phyloP scores from a whole-genome alignment of 1,284 basidiomycete genomes.

The Rhodotorula sp. region DNA sequence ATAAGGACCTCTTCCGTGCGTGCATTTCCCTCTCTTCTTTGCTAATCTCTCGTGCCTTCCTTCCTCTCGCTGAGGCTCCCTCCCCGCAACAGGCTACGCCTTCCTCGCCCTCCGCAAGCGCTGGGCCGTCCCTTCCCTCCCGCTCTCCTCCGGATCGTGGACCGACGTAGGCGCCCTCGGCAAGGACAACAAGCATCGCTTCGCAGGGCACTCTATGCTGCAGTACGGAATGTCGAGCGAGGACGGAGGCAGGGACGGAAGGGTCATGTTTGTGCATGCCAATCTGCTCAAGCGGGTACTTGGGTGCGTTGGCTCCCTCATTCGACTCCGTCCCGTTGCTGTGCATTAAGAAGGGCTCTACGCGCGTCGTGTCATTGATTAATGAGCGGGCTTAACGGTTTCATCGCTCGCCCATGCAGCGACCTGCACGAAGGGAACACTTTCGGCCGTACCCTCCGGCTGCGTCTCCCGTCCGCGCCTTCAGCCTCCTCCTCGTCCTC shows the following conservation, averaged over 20 bases:
- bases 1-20: constrained; percentile 57
- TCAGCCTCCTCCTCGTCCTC: neutral
- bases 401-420: neutral
- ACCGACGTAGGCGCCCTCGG: constrained; percentile 43
- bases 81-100: constrained; percentile 45
- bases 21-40: neutral
- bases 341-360: neutral
- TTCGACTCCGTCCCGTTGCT: too few relatives aligned
- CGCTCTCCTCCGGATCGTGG: constrained; percentile 53
- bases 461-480: neutral
- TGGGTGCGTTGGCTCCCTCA: constrained; percentile 5
- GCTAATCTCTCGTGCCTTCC: neutral
- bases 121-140: constrained; percentile 57
- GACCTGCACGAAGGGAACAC: constrained; percentile 17
- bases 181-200: constrained; percentile 15
- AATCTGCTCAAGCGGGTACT: constrained; percentile 55
- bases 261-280: constrained; percentile 54
- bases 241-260: constrained; percentile 31
- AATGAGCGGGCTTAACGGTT: too few relatives aligned
- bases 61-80: neutral
- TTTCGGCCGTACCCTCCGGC: constrained; percentile 19
- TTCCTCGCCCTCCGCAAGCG: constrained; percentile 56
- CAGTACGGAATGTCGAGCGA: constrained; percentile 51
- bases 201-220: constrained; percentile 53
- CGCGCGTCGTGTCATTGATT: too few relatives aligned